phyloP scores from a whole-genome alignment of 768 basidiomycete species.

The Lactarius akahatsu region DNA sequence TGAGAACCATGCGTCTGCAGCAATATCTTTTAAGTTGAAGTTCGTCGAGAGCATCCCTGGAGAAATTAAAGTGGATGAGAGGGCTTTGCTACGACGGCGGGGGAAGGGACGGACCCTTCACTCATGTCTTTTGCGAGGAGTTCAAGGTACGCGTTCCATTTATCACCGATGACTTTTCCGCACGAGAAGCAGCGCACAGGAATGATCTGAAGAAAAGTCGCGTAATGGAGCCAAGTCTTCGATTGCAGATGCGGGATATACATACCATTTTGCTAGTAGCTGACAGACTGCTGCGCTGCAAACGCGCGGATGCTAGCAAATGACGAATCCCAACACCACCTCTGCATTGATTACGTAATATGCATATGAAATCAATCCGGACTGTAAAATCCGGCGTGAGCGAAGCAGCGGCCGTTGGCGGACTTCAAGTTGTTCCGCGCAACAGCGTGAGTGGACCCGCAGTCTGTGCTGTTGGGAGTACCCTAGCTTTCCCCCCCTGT shows the following conservation, averaged over 20 bases:
- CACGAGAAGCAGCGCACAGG: constrained; percentile 96
- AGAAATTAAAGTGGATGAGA: background rate
- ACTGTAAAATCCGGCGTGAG: too few species aligned
- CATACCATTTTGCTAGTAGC: background rate
- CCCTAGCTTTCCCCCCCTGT: background rate
- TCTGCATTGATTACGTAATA: background rate
- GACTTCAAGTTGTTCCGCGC: too few species aligned
- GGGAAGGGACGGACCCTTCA: constrained; percentile 71
- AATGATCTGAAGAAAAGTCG: constrained; percentile 66
- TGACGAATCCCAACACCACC: too few species aligned
- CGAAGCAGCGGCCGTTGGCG: too few species aligned
- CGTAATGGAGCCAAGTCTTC: background rate
- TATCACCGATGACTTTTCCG: constrained; percentile 96
- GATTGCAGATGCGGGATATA: background rate
- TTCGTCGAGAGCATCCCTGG: constrained; percentile 85
- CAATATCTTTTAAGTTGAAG: constrained; percentile 92
- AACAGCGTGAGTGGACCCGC: too few species aligned
- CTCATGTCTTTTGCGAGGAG: constrained; percentile 75
- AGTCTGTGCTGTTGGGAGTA: background rate
- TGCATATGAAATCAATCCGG: too few species aligned
- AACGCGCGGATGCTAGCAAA: too few species aligned
- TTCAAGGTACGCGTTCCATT: constrained; percentile 88
- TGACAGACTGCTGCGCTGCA: background rate
- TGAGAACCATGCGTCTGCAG: constrained; percentile 95
- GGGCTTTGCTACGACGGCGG: background rate